Conservation (phyloP, 495 filamentous ascomycete species). For the Hyaloscypha variabilis region DNA sequence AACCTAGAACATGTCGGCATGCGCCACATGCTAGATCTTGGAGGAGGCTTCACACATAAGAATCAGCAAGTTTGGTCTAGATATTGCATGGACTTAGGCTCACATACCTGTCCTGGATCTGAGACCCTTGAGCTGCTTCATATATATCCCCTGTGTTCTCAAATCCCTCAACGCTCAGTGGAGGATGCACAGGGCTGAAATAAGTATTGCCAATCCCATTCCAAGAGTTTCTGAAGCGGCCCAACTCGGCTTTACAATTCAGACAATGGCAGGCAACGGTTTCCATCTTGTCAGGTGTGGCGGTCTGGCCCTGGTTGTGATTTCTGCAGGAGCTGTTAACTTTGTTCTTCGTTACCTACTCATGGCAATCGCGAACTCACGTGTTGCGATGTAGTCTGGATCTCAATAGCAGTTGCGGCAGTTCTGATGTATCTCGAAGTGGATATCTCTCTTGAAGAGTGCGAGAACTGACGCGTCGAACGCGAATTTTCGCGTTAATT, state of each 20-base stretch:
- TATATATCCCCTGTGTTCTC: slow-evolving; percentile 14
- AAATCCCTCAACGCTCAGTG: slow-evolving; percentile 19
- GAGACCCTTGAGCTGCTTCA: slow-evolving; percentile 12
- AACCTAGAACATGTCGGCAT: slow-evolving; percentile 23
- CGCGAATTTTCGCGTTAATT: slow-evolving; percentile 26
- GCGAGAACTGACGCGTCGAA: background rate
- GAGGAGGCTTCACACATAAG: slow-evolving; percentile 18
- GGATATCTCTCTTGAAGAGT: background rate
- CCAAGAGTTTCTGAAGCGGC: slow-evolving; percentile 46
- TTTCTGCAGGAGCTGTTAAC: background rate
- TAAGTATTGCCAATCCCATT: slow-evolving; percentile 45
- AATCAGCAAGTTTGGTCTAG: background rate
- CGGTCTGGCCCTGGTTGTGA: background rate
- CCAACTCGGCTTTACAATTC: slow-evolving; percentile 40
- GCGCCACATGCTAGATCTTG: slow-evolving; percentile 28
- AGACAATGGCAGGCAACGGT: slow-evolving; percentile 39
- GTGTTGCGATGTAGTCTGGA: too few species aligned
- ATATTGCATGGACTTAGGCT: background rate
- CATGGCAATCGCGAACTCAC: too few species aligned
- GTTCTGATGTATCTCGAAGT: background rate
- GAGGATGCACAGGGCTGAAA: slow-evolving; percentile 39
- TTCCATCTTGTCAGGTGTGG: slow-evolving; percentile 14
- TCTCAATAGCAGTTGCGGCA: too few species aligned
- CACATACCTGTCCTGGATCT: slow-evolving; percentile 26
- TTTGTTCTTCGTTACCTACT: too few species aligned